Base-by-base conservation (phyloP, 352 stramenopile species). In the Saprolegnia diclina region DNA sequence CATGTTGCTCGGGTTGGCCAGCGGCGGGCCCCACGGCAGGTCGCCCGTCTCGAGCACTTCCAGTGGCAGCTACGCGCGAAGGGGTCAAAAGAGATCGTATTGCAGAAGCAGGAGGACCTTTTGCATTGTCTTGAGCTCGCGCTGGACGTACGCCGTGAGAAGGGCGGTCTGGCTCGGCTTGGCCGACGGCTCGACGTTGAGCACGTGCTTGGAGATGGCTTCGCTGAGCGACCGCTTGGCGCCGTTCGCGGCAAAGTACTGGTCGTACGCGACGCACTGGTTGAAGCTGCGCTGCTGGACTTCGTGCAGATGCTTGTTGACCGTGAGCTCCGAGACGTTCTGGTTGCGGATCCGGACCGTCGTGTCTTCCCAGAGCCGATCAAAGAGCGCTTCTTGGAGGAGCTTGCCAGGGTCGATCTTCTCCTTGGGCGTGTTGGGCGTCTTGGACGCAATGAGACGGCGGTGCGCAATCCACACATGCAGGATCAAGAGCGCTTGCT, bases 401-500 rank as follows among this genome's bases (percentile, higher is more conserved):
- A 94, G 61, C 74, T 91, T 91, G 56, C 85, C 84, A 14, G 71
- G 61, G 11, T 91, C 73, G 4, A 83, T 73, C 70, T 91, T 85
- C 59, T 94, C 83, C 19, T 59, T 59, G 19, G 24, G 24, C 16
- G 52, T n/a, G 64, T 85, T 76, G 11, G 73, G 66, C 55, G 74
- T 64, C 52, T 88, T 77, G 32, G 56, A 42, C 10, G 81, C 71
- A 46, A 97, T 78, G 52, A 98, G 75, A 35, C 95, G 92, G 63
- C 92, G 94, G 74, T 99, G 96, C 46, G 98, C 74, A 61, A 99
- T 88, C 96, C 96, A 99, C 71, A 99, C 85, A 74, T 99, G 95
- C 53, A 89, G 87, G 65, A 98, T 93, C 19, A 98, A 75, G 62
- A 99, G 72, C 46, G 92, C 89, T 76, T 99, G 96, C 64, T 95